Base-by-base conservation (phyloP, 768 basidiomycete genomes). In the Cantharellus anzutake region DNA sequence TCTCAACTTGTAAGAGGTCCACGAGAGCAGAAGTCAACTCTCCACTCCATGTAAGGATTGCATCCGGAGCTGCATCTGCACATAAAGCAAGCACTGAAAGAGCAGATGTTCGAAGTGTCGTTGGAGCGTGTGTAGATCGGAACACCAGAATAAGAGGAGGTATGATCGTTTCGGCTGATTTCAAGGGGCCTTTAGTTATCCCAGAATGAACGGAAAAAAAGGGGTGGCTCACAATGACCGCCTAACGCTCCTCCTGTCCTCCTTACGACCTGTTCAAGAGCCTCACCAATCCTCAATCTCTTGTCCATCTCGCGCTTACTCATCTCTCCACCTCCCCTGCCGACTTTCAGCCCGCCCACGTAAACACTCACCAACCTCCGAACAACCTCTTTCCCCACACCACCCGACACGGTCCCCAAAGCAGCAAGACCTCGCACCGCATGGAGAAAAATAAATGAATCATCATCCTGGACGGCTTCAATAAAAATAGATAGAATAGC, bases 391-490 rank as follows among this genome's bases (percentile, higher is more conserved):
- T 77, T 78, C 2, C 87, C 88, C 61, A 82, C 80, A 1, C 74
- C 74, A 65, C 91, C 83, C 20, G 20, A 29, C 20, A 29, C 20
- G 29, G 11, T 11, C 0, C 84, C 90, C 78, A 97, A 82, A 3
- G 78, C 80, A n/a, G 83, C 79, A 0, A 98, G 75, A 0, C 93
- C 93, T 65, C 92, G 88, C 11, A 94, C 84, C 0, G 86, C 91
- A 66, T 91, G 91, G 58, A 97, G 73, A 67, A 90, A 97, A 59
- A 97, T 81, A 69, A 91, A 97, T n/a, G 88, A 90, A 66, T 98
- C 94, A 42, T 92, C 86, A 62, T 96, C 91, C 66, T 89, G 84
- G 3, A 93, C 70, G 0, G 82, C 78, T 66, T 87, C 81, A 63
- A 93, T 69, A 68, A 97, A 94, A 59, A 96, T 84, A 38, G 86